Percentiles rank a stretch among this genome's conserved stretches.
Conservation (phyloP, 140 eudicot species). For the Stevia rebaudiana region DNA sequence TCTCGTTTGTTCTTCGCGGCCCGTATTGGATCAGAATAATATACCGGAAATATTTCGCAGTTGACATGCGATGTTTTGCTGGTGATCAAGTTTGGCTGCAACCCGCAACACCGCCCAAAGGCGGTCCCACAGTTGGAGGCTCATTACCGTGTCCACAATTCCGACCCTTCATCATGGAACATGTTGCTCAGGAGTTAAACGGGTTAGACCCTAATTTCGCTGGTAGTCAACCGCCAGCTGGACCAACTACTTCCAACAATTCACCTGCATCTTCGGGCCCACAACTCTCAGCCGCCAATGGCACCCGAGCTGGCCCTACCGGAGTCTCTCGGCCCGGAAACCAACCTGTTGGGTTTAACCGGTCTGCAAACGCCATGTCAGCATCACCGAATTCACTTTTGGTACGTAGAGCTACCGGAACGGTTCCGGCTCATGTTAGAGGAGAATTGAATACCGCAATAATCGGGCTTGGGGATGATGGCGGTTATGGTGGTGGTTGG, state of each 20-base stretch:
- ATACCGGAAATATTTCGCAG: slow-evolving; percentile 86
- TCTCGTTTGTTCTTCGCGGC: slow-evolving; percentile 96
- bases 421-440: slow-evolving; percentile 96
- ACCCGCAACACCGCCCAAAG: slow-evolving; percentile 99
- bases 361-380: slow-evolving; percentile 50
- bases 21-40: slow-evolving; percentile 97
- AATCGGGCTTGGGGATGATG: slow-evolving; percentile 99
- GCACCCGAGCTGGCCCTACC: slow-evolving; percentile 46
- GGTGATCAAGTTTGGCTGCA: slow-evolving; percentile 99
- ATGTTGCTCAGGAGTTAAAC: slow-evolving; percentile 94
- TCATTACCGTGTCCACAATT: slow-evolving; percentile 98
- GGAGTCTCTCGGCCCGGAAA: slow-evolving; percentile 58
- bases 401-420: slow-evolving; percentile 75
- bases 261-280: slow-evolving; percentile 43
- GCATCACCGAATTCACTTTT: slow-evolving; percentile 44
- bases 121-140: slow-evolving; percentile 88
- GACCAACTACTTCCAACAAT: slow-evolving; percentile 40
- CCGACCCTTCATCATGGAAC: slow-evolving; percentile 99
- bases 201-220: slow-evolving; percentile 84
- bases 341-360: slow-evolving; percentile 50
- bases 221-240: slow-evolving; percentile 62
- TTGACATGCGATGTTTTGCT: slow-evolving; percentile 99
- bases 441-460: slow-evolving; percentile 94
- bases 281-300: slow-evolving; percentile 48
- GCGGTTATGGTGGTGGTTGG: slow-evolving; percentile 99